These are phyloP conservation scores for Pichia sp. DNA, from an alignment of 1,139 yeast genomes.

Conservation along the genomic window DNA sequence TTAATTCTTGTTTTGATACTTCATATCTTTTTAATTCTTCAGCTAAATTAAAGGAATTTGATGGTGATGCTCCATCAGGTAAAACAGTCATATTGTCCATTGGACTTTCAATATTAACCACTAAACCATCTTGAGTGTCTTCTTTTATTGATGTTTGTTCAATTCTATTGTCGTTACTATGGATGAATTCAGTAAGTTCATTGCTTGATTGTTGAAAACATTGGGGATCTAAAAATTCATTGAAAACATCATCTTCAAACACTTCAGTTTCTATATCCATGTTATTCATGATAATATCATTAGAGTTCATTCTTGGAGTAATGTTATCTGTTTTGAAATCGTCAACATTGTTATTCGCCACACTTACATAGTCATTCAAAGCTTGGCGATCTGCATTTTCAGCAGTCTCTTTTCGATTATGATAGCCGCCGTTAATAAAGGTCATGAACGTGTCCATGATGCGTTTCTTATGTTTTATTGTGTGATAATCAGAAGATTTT, in stretches of 20 bases:
- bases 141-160: not conserved
- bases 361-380: not conserved
- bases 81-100: conserved; percentile 1
- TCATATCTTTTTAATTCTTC: conserved; percentile 38
- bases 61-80: not conserved
- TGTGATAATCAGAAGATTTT: not conserved
- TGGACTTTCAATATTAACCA: not conserved
- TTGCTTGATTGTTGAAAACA: conserved; percentile 23
- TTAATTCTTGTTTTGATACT: conserved; percentile 43
- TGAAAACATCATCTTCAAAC: conserved; percentile 15
- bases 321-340: not conserved
- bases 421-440: conserved; percentile 1
- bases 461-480: not conserved
- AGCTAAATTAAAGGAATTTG: conserved; percentile 1
- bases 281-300: not conserved
- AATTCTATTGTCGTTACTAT: conserved; percentile 27
- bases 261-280: not conserved
- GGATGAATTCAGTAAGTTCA: conserved; percentile 38
- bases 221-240: conserved; percentile 15
- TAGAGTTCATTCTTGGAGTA: not conserved
- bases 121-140: not conserved
- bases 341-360: not conserved
- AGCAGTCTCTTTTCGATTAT: not conserved
- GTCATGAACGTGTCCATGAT: conserved; percentile 12
- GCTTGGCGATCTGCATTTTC: not conserved